Percentiles rank a stretch among this genome's conserved stretches.
Conservation (phyloP, 1,284 basidiomycete species). For the Fomitopsis palustris region DNA sequence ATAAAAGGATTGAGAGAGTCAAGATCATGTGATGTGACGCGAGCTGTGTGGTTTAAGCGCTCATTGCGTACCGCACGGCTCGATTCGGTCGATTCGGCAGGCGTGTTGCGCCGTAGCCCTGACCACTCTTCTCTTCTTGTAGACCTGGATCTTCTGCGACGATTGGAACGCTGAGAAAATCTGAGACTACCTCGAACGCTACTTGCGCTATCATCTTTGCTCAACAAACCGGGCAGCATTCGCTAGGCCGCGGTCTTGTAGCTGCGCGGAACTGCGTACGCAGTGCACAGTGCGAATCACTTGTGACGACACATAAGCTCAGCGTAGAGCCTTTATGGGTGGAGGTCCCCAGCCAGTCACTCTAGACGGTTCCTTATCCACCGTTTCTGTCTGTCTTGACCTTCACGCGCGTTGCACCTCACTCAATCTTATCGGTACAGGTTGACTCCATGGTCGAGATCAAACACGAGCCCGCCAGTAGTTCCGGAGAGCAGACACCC, state of each 20-base stretch:
- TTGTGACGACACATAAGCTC: slow-evolving; percentile 12
- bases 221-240: too few species aligned
- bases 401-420: background rate
- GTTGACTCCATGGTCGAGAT: slow-evolving; percentile 80
- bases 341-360: slow-evolving; percentile 28
- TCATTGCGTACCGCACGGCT: slow-evolving; percentile 6
- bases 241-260: background rate
- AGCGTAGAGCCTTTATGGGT: slow-evolving; percentile 19
- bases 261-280: slow-evolving; percentile 3
- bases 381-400: slow-evolving; percentile 37
- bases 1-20: slow-evolving; percentile 9
- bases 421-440: slow-evolving; percentile 26
- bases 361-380: slow-evolving; percentile 38
- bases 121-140: background rate
- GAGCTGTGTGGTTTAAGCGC: slow-evolving; percentile 4
- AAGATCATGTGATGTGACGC: slow-evolving; percentile 18
- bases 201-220: background rate
- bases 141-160: too few species aligned
- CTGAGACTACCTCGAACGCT: background rate
- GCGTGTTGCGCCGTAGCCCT: background rate
- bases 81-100: background rate
- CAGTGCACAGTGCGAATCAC: slow-evolving; percentile 8
- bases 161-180: too few species aligned
- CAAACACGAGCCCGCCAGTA: slow-evolving; percentile 36
- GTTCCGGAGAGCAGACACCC: slow-evolving; percentile 21